phyloP scores from a whole-genome alignment of 768 basidiomycete species.

The Imleria badia region DNA sequence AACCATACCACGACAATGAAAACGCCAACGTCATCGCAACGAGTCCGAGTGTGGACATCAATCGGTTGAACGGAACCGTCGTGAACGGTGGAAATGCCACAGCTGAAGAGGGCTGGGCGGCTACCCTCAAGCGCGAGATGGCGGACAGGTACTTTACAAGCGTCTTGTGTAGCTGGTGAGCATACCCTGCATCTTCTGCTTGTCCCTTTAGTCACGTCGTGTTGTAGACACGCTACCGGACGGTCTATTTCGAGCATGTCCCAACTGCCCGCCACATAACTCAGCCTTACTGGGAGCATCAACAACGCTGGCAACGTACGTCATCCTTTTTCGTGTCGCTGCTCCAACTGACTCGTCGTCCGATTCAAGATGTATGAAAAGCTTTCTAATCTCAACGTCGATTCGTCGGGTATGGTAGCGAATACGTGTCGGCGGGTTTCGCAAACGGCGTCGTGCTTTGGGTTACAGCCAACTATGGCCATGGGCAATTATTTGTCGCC shows the following conservation, averaged over 20 bases:
- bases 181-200: not conserved
- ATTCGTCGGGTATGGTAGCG: conserved; percentile 81
- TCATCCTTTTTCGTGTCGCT: conserved; percentile 4
- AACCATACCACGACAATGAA: conserved; percentile 44
- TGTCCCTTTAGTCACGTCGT: not conserved
- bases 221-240: conserved; percentile 76
- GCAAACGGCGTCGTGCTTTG: conserved; percentile 81
- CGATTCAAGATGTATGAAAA: conserved; percentile 78
- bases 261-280: conserved; percentile 63
- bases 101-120: conserved; percentile 62
- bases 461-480: conserved; percentile 67
- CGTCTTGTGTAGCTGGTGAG: conserved; percentile 86
- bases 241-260: conserved; percentile 75
- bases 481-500: conserved; percentile 55
- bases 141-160: conserved; percentile 85
- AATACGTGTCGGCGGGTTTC: conserved; percentile 84
- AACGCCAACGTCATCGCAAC: conserved; percentile 48
- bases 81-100: conserved; percentile 67
- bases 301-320: conserved; percentile 74
- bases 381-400: conserved; percentile 76
- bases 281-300: conserved; percentile 66
- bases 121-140: conserved; percentile 63
- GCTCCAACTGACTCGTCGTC: not conserved
- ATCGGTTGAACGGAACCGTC: conserved; percentile 52
- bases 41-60: conserved; percentile 62